Conservation (phyloP, 805 yeast genomes). For the Starmerella roubikii region DNA sequence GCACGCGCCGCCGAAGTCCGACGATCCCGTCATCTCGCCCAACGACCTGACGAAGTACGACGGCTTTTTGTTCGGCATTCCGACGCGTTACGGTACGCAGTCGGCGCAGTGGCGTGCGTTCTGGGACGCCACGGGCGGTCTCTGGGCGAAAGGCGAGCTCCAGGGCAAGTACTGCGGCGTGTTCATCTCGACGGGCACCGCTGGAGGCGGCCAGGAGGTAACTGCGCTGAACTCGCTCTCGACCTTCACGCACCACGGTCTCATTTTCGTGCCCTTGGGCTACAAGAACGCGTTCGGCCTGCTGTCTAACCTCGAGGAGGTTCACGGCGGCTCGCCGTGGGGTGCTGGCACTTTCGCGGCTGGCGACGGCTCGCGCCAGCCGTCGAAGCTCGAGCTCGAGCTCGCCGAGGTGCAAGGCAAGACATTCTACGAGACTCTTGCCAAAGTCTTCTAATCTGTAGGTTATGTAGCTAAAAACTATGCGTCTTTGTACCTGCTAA, state of each 20-base stretch:
- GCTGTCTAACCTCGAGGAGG: constrained; percentile 44
- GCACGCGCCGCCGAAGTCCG: constrained; percentile 44
- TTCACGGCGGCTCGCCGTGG: constrained; percentile 77
- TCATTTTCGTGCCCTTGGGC: constrained; percentile 66
- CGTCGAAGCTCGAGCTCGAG: constrained; percentile 47
- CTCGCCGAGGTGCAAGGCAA: constrained; percentile 58
- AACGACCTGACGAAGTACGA: constrained; percentile 51
- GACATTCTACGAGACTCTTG: constrained; percentile 38
- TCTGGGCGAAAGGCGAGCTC: constrained; percentile 61
- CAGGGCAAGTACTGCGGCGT: constrained; percentile 63
- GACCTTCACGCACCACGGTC: constrained; percentile 60
- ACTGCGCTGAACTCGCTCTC: constrained; percentile 49
- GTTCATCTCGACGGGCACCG: constrained; percentile 56
- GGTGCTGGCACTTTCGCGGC: constrained; percentile 76
- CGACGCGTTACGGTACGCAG: constrained; percentile 63
- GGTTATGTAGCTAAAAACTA: background rate
- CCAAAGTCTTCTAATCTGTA: constrained; percentile 15
- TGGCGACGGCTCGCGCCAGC: constrained; percentile 60
- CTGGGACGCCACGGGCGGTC: constrained; percentile 64
- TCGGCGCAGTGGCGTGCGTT: constrained; percentile 67
- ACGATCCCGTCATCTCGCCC: constrained; percentile 42
- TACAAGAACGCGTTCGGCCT: constrained; percentile 45
- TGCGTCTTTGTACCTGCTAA: too few relatives aligned
- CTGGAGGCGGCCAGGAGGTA: constrained; percentile 69
- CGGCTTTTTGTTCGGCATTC: constrained; percentile 63